phyloP scores from a whole-genome alignment of 2,329 filamentous ascomycete genomes.

The Tolypocladium endophyticum region DNA sequence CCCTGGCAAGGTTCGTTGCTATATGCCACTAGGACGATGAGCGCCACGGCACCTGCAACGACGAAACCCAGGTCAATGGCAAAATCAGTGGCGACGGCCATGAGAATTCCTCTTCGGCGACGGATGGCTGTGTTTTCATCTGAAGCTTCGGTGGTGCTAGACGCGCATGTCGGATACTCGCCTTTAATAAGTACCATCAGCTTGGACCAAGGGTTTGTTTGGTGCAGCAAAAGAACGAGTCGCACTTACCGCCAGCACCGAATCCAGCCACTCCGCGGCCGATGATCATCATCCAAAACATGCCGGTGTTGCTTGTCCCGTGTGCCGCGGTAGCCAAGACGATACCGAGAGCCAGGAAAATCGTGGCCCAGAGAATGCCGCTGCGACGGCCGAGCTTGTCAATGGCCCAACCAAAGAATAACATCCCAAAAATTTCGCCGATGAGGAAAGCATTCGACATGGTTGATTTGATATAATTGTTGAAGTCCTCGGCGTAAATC shows the following conservation, averaged over 20 bases:
- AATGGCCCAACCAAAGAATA: conserved; percentile 28
- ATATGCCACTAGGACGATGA: conserved; percentile 31
- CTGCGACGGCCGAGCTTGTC: conserved; percentile 34
- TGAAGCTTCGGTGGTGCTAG: conserved; percentile 16
- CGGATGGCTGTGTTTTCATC: conserved; percentile 15
- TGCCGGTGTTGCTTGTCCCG: conserved; percentile 28
- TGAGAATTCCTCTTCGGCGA: conserved; percentile 16
- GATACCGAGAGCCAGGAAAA: conserved; percentile 33
- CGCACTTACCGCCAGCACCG: conserved; percentile 24
- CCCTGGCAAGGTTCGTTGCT: conserved; percentile 22
- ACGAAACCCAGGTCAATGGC: conserved; percentile 23
- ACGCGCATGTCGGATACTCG: conserved; percentile 19
- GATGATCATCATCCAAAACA: conserved; percentile 41
- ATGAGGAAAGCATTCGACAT: conserved; percentile 28
- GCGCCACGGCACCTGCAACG: conserved; percentile 29
- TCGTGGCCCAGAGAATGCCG: conserved; percentile 32
- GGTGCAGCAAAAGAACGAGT: background rate
- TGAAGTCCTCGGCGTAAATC: conserved; percentile 21
- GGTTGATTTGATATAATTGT: conserved; percentile 22
- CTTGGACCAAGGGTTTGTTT: background rate
- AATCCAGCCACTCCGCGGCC: conserved; percentile 36
- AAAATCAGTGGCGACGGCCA: conserved; percentile 31
- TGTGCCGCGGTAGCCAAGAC: conserved; percentile 32
- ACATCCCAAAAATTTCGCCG: conserved; percentile 29
- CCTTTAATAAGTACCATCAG: conserved; percentile 3